phyloP scores from a whole-genome alignment of 1,284 basidiomycete genomes.

The Ceratobasidium theobromae region DNA sequence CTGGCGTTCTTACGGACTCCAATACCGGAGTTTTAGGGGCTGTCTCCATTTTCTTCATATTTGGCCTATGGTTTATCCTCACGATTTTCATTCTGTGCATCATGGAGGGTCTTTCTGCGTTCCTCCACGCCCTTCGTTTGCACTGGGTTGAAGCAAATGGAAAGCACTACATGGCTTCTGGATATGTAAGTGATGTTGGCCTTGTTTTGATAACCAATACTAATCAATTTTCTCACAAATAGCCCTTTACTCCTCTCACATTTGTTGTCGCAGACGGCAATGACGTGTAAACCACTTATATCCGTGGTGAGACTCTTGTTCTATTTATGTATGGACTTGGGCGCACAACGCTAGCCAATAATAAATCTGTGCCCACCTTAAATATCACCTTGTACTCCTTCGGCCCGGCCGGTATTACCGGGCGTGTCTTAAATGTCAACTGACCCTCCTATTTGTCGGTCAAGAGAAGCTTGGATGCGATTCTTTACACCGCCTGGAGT shows the following conservation, averaged over 20 bases:
- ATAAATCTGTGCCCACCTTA: background rate
- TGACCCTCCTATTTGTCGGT: background rate
- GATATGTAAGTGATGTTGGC: slow-evolving; percentile 51
- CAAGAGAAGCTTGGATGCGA: slow-evolving; percentile 1
- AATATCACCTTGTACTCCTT: background rate
- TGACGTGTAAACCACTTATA: slow-evolving; percentile 4
- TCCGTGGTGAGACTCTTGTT: background rate
- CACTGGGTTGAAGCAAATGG: slow-evolving; percentile 98
- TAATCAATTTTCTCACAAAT: background rate
- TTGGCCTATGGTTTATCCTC: slow-evolving; percentile 76
- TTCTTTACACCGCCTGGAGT: slow-evolving; percentile 2
- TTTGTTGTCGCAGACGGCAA: slow-evolving; percentile 32
- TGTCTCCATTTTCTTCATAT: slow-evolving; percentile 65
- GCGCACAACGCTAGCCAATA: slow-evolving; percentile 6
- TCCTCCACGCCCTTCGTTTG: slow-evolving; percentile 93
- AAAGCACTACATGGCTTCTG: slow-evolving; percentile 92
- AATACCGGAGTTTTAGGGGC: slow-evolving; percentile 53
- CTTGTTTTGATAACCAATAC: background rate
- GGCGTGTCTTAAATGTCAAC: background rate
- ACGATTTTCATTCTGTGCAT: slow-evolving; percentile 82
- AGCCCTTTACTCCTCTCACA: slow-evolving; percentile 36
- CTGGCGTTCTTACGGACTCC: slow-evolving; percentile 54
- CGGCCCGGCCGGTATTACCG: slow-evolving; percentile 24
- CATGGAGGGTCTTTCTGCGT: slow-evolving; percentile 96
- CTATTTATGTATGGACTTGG: background rate